Conservation (phyloP, 2,329 filamentous ascomycete species). For the Didymella arachidicola region DNA sequence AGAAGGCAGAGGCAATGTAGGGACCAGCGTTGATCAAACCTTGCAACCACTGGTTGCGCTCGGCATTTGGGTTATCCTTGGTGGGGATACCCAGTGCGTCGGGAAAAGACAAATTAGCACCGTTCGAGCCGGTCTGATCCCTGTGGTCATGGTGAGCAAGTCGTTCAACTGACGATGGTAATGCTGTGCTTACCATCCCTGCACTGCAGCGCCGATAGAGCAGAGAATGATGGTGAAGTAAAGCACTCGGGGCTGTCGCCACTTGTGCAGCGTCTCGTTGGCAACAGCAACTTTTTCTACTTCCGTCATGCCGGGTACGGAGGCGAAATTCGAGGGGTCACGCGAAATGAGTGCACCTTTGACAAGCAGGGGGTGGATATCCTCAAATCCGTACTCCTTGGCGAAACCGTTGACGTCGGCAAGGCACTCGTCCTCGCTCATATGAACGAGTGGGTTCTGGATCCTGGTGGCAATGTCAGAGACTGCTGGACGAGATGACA, state of each 20-base stretch:
- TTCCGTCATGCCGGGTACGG: constrained; percentile 27
- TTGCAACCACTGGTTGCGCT: constrained; percentile 34
- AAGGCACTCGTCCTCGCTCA: constrained; percentile 53
- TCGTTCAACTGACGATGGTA: neutral
- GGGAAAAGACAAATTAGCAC: constrained; percentile 67
- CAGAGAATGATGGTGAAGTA: constrained; percentile 71
- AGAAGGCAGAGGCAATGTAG: constrained; percentile 26
- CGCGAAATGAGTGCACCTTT: constrained; percentile 61
- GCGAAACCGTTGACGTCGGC: constrained; percentile 62
- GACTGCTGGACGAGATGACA: neutral
- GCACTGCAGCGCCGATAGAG: constrained; percentile 71
- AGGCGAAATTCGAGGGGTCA: constrained; percentile 29
- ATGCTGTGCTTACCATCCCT: constrained; percentile 62
- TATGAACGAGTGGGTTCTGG: constrained; percentile 31
- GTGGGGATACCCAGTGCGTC: constrained; percentile 59
- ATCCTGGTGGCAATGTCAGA: constrained; percentile 16
- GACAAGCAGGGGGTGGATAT: constrained; percentile 56
- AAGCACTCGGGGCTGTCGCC: constrained; percentile 64
- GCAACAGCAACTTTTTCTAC: constrained; percentile 27
- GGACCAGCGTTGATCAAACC: constrained; percentile 33
- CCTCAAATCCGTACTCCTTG: constrained; percentile 53
- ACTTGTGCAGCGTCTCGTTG: constrained; percentile 61
- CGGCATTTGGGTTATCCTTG: constrained; percentile 22
- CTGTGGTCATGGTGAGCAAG: constrained; percentile 4
- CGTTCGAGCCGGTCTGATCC: constrained; percentile 60